Conservation (phyloP, 78 protist genomes). For the Chrysochromulina parva region DNA sequence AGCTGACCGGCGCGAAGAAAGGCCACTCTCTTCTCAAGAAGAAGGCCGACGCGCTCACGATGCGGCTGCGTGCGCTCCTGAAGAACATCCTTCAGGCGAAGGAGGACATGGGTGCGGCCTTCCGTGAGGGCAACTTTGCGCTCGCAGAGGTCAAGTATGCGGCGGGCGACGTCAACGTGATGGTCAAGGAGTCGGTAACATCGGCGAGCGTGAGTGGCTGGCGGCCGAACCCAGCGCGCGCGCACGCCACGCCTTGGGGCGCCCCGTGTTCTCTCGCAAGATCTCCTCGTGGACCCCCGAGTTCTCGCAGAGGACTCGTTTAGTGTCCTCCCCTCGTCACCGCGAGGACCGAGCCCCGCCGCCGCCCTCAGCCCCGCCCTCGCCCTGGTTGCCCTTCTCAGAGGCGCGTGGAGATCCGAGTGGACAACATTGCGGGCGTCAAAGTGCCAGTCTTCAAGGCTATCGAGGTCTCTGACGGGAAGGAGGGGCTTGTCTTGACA, state of each 20-base stretch:
- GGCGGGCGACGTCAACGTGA: slow-evolving; percentile 57
- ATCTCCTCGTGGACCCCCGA: neutral
- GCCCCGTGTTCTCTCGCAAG: neutral
- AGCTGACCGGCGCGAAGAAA: slow-evolving; percentile 54
- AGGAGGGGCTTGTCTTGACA: slow-evolving; percentile 15
- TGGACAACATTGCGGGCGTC: slow-evolving; percentile 70
- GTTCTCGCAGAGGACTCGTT: neutral
- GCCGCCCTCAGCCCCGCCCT: no score
- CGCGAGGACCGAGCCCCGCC: no score
- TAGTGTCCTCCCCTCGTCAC: no score
- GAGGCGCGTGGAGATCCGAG: neutral
- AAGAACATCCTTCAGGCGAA: slow-evolving; percentile 36
- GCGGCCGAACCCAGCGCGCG: neutral
- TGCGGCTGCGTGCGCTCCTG: slow-evolving; percentile 41
- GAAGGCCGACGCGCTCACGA: slow-evolving; percentile 70
- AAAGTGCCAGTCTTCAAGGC: slow-evolving; percentile 54
- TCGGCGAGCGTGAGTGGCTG: neutral
- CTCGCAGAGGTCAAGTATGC: slow-evolving; percentile 47
- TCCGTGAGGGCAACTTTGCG: slow-evolving; percentile 8
- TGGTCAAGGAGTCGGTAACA: neutral
- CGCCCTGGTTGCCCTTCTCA: neutral
- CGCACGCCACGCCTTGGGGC: neutral
- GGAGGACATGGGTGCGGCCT: slow-evolving; percentile 18
- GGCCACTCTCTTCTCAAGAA: slow-evolving; percentile 73
- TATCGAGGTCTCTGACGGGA: neutral